Conservation (phyloP, 495 filamentous ascomycete genomes). For the Parathielavia appendiculata region DNA sequence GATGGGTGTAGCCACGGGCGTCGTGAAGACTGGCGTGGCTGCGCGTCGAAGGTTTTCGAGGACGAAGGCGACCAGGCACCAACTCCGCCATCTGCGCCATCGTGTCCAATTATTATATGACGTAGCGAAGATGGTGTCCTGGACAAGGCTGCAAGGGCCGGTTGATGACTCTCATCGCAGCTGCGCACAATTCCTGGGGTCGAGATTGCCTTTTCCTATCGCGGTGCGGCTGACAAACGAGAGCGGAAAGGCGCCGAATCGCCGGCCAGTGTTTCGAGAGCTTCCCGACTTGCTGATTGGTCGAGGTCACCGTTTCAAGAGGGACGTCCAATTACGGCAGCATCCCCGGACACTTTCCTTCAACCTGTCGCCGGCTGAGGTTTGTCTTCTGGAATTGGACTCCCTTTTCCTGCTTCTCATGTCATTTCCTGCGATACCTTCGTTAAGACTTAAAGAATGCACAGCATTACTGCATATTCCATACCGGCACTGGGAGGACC, state of each 20-base stretch:
- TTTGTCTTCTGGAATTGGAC: not conserved
- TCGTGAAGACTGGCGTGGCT: not conserved
- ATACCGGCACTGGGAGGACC: not conserved
- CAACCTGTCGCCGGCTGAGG: slow-evolving; percentile 3
- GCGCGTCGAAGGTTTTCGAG: not conserved
- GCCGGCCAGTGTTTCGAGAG: slow-evolving; percentile 1
- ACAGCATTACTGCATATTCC: not conserved
- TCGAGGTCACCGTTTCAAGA: not conserved
- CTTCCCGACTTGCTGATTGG: slow-evolving; percentile 15
- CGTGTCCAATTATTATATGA: slow-evolving; percentile 6
- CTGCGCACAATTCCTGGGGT: slow-evolving; percentile 22
- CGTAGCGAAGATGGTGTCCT: slow-evolving; percentile 1
- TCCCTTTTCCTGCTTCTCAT: slow-evolving; percentile 4
- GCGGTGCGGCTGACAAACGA: slow-evolving; percentile 12
- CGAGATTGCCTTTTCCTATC: slow-evolving; percentile 20
- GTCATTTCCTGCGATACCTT: not conserved
- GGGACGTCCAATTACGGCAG: slow-evolving; percentile 13
- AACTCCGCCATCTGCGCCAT: not conserved
- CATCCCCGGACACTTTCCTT: slow-evolving; percentile 1
- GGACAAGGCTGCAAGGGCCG: slow-evolving; percentile 21
- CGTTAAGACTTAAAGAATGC: not conserved
- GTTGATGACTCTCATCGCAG: slow-evolving; percentile 22
- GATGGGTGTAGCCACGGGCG: not conserved
- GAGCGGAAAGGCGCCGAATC: slow-evolving; percentile 10
- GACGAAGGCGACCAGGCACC: not conserved